Evolutionary conservation across 139 green algal genomes (phyloP).

Genomic region (Coccomyxa sp.): DNA sequence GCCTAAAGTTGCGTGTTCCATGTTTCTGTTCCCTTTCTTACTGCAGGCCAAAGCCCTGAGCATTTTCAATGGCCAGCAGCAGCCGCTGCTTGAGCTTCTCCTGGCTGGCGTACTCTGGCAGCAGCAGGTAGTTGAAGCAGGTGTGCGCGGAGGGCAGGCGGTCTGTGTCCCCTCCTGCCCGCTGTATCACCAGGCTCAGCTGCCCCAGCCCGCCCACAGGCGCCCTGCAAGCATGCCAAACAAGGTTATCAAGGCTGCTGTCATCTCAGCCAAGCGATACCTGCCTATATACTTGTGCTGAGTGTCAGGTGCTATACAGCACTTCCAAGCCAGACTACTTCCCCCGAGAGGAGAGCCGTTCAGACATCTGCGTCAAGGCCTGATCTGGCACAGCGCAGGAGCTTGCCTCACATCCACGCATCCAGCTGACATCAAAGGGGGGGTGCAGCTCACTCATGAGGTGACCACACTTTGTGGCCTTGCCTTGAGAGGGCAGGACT

Average conservation of each 20-base stretch:
- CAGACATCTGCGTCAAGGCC: no score
- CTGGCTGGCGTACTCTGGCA: slow-evolving; percentile 51
- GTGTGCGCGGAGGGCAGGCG: slow-evolving; percentile 63
- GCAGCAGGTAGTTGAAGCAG: slow-evolving; percentile 74
- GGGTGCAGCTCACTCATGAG: no score
- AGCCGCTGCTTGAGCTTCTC: slow-evolving; percentile 27
- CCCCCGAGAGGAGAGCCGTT: no score
- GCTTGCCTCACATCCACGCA: no score
- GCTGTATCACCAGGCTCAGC: slow-evolving; percentile 37
- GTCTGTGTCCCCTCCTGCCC: slow-evolving; percentile 32
- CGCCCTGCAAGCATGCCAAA: slow-evolving; percentile 23
- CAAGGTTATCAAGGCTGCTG: neutral
- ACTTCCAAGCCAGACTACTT: neutral
- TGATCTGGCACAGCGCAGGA: no score
- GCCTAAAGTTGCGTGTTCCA: no score
- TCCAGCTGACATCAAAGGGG: no score
- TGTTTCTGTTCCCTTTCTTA: slow-evolving; percentile 11
- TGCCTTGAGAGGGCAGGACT: no score
- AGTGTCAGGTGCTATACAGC: neutral
- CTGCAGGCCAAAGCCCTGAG: slow-evolving; percentile 43
- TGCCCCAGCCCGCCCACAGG: slow-evolving; percentile 33
- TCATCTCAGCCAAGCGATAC: neutral
- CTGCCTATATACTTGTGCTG: slow-evolving; percentile 1
- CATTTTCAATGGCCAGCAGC: slow-evolving; percentile 27
- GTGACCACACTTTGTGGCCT: no score